These are phyloP conservation scores for Fraxinus angustifolia DNA, from an alignment of 305 asterid genomes.

Conservation along the genomic window DNA sequence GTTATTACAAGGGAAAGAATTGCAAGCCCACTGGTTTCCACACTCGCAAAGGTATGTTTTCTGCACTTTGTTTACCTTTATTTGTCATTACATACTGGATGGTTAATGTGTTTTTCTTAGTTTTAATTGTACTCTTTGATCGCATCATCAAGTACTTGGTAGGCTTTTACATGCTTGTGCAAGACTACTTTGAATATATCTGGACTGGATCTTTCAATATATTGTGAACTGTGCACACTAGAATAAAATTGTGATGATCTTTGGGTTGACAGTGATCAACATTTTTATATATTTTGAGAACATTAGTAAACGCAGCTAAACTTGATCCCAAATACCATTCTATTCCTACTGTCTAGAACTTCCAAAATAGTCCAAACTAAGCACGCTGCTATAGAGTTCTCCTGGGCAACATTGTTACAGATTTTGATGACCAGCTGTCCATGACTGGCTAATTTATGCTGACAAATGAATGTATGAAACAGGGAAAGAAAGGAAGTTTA, in stretches of 20 bases:
- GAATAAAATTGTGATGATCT: neutral
- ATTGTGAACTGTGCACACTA: neutral
- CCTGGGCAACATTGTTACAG: neutral
- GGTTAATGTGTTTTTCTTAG: neutral
- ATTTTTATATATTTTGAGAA: neutral
- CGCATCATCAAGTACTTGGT: neutral
- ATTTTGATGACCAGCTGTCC: neutral
- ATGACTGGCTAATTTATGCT: neutral
- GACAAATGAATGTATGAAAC: neutral
- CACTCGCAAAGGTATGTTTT: slow-evolving; percentile 69
- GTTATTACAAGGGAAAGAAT: slow-evolving; percentile 74
- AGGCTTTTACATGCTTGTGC: neutral
- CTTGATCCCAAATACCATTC: neutral
- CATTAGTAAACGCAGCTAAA: neutral
- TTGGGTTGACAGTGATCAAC: neutral
- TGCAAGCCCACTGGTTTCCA: slow-evolving; percentile 89
- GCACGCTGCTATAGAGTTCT: neutral
- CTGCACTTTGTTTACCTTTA: neutral
- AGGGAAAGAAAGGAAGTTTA: neutral
- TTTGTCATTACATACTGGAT: neutral
- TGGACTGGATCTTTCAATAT: neutral
- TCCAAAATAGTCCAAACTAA: neutral
- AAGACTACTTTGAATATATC: neutral
- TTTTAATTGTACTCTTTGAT: neutral
- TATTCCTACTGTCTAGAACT: neutral